phyloP scores from a whole-genome alignment of 805 yeast genomes.

The Priceomyces fermenticarens region DNA sequence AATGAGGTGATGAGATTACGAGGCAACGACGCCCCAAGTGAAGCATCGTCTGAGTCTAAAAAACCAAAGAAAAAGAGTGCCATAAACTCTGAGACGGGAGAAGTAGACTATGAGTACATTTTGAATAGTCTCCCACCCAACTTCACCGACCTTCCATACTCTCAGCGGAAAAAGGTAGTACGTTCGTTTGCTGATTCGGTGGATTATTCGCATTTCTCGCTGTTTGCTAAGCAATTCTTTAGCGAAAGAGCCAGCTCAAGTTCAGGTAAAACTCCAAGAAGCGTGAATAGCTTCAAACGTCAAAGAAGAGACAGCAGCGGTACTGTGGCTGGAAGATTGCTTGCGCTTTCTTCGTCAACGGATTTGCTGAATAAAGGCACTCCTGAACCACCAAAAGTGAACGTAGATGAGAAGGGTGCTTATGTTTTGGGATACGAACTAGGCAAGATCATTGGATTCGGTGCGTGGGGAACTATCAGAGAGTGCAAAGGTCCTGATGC shows the following conservation, averaged over 20 bases:
- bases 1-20: conserved; percentile 21
- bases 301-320: conserved; percentile 30
- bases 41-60: conserved; percentile 10
- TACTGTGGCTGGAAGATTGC: conserved; percentile 39
- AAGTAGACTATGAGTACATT: conserved; percentile 37
- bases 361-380: conserved; percentile 26
- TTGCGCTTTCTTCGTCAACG: conserved; percentile 35
- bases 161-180: conserved; percentile 52
- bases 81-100: conserved; percentile 20
- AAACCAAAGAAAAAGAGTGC: conserved; percentile 23
- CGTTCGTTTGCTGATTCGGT: conserved; percentile 35
- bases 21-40: conserved; percentile 3
- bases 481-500: conserved; percentile 51
- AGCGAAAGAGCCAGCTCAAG: conserved; percentile 19
- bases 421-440: conserved; percentile 57
- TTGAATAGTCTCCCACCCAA: conserved; percentile 48
- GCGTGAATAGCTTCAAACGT: conserved; percentile 27
- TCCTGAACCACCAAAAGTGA: conserved; percentile 23
- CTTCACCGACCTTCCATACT: conserved; percentile 56
- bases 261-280: conserved; percentile 18
- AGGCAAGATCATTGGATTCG: conserved; percentile 78
- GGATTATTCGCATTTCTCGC: conserved; percentile 43
- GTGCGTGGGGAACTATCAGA: conserved; percentile 87
- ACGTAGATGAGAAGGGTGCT: conserved; percentile 67
- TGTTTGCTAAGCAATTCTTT: conserved; percentile 35